Percentiles rank a stretch among this genome's conserved stretches.
These are phyloP conservation scores for Thymus quinquecostatus DNA, from an alignment of 257 asterid genomes.

Conservation along the genomic window DNA sequence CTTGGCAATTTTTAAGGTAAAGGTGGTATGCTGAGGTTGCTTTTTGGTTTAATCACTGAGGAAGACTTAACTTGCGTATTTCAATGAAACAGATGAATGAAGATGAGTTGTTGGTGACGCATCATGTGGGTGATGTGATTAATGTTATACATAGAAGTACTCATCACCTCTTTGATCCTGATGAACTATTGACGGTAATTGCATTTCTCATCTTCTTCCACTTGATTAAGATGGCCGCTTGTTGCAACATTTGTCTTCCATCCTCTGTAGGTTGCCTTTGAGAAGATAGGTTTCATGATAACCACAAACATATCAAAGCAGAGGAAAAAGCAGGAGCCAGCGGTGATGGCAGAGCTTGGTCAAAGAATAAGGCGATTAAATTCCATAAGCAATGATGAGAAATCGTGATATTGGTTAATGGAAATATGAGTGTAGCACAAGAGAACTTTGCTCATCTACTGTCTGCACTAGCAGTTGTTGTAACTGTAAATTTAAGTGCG, in stretches of 20 bases:
- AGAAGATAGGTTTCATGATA: constrained; percentile 80
- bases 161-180: constrained; percentile 93
- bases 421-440: constrained; percentile 4
- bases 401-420: constrained; percentile 32
- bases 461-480: constrained; percentile 9
- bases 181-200: constrained; percentile 77
- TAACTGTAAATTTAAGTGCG: constrained; percentile 32
- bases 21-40: neutral
- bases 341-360: constrained; percentile 96
- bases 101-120: constrained; percentile 71
- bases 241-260: constrained; percentile 2
- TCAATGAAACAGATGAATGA: constrained; percentile 79
- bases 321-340: constrained; percentile 95
- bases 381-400: constrained; percentile 44
- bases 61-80: constrained; percentile 1
- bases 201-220: neutral
- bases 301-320: constrained; percentile 77
- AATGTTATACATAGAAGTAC: constrained; percentile 83
- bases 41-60: neutral
- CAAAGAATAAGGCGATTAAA: constrained; percentile 76
- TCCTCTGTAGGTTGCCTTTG: constrained; percentile 72
- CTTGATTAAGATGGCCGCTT: neutral
- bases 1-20: constrained; percentile 88
- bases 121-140: constrained; percentile 93
- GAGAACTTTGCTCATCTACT: neutral